Conservation (phyloP, 306 rosid species). For the Clitoria ternatea region DNA sequence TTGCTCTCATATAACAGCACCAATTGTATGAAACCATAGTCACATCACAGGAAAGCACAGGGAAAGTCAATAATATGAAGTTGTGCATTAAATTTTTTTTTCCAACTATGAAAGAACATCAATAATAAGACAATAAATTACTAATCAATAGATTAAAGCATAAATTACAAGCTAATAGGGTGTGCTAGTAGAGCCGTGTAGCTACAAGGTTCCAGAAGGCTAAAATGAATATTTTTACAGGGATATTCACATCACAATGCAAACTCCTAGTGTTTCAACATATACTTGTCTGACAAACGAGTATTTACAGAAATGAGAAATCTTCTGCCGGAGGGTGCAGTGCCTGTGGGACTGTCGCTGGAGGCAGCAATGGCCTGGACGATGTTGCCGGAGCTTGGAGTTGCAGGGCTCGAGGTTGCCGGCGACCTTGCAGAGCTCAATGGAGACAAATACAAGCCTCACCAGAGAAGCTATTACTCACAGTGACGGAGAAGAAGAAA, state of each 20-base stretch:
- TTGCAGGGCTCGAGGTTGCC: too few relatives aligned
- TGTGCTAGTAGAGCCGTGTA: not conserved
- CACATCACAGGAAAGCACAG: not conserved
- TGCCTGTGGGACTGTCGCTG: too few relatives aligned
- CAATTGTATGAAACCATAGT: not conserved
- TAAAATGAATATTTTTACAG: not conserved
- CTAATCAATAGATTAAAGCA: not conserved
- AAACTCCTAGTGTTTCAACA: not conserved
- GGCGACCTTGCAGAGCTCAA: too few relatives aligned
- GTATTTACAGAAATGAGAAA: slow-evolving; percentile 3
- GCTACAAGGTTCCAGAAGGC: not conserved
- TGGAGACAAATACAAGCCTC: too few relatives aligned
- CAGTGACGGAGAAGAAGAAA: too few relatives aligned
- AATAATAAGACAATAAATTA: not conserved
- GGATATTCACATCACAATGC: not conserved
- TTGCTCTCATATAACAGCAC: not conserved
- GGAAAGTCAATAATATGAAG: not conserved
- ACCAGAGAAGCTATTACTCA: too few relatives aligned
- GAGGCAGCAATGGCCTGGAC: too few relatives aligned
- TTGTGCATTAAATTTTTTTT: not conserved
- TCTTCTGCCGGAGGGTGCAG: too few relatives aligned
- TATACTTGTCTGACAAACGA: not conserved
- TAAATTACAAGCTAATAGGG: not conserved
- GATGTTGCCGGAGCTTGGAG: too few relatives aligned
- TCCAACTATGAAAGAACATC: not conserved